Base-by-base conservation (phyloP, 2,329 filamentous ascomycete species). In the Penicillium digitatum region DNA sequence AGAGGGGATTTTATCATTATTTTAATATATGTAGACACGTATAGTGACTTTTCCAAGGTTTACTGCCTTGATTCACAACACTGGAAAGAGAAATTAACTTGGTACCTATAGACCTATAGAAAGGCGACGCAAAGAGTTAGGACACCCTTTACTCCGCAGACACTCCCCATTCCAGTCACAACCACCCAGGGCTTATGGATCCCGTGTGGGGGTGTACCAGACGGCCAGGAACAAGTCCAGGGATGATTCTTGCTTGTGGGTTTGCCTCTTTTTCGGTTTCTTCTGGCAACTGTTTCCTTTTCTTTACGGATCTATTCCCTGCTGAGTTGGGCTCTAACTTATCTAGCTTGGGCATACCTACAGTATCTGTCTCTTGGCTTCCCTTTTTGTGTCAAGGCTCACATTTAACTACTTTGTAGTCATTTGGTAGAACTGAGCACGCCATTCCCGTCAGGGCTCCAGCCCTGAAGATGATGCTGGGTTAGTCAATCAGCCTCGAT, bases 141-240 rank as follows among this genome's bases (percentile, higher is more conserved):
- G 37, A 40, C 29, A 34, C 37, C 44, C 38, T 22, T 46, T 38
- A 27, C 6, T 44, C 29, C 45, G 49, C 32, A 45, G 5, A 5
- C 14, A 16, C 39, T 27, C 47, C 10, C 14, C 18, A 24, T 34
- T 34, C 44, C 49, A 47, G 10, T 53, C 18, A 27, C 27, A 49
- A 48, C 22, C 22, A 20, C 31, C 22, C 35, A 54, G 35, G 35
- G 51, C n/a, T 42, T 40, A 40, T 37, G 34, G 34, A 18, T 32
- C 37, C 43, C 50, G 26, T 34, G 52, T 39, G 52, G 52, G 24
- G 53, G 32, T 9, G 29, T 27, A 20, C 50, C 50, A 35, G 35
- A 42, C 20, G 29, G 44, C 3, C 18, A 44, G 51, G 51, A 48
- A 37, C 12, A 20, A 40, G 26, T 10, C 20, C 43, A 18, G 9